Evolutionary conservation across 2,329 filamentous ascomycete genomes (phyloP).

Genomic region (Pseudofabraea citricarpa): DNA sequence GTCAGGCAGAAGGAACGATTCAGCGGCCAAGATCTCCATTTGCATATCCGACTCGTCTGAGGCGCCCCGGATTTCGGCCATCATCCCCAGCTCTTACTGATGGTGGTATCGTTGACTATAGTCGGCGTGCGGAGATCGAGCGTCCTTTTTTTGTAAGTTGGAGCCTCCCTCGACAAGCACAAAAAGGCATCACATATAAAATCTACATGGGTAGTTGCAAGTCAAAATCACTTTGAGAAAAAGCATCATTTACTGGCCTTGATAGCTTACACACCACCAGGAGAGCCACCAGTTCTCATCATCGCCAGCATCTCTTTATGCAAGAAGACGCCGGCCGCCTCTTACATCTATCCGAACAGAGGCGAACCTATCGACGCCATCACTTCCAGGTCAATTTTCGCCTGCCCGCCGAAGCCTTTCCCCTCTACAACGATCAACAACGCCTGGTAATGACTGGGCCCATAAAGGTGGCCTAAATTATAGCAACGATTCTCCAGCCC

Average conservation of each 20-base stretch:
- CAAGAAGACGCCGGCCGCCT: slow-evolving; percentile 21
- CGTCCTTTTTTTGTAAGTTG: slow-evolving; percentile 22
- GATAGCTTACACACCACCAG: slow-evolving; percentile 3
- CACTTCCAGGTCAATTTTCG: slow-evolving; percentile 20
- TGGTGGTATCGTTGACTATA: slow-evolving; percentile 27
- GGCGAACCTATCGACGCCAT: slow-evolving; percentile 23
- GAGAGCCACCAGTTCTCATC: slow-evolving; percentile 18
- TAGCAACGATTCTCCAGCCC: slow-evolving; percentile 24
- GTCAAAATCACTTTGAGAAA: too few species aligned
- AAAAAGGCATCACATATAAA: too few species aligned
- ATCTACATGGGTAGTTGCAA: too few species aligned
- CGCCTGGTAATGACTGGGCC: slow-evolving; percentile 15
- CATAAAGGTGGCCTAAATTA: slow-evolving; percentile 15
- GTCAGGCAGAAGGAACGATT: slow-evolving; percentile 36
- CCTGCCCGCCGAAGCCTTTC: slow-evolving; percentile 19
- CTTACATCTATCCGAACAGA: slow-evolving; percentile 20
- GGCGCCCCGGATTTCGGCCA: slow-evolving; percentile 41
- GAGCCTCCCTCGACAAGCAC: too few species aligned
- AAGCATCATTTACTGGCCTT: background rate
- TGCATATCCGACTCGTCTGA: slow-evolving; percentile 52
- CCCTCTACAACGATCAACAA: slow-evolving; percentile 17
- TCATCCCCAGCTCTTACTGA: slow-evolving; percentile 28
- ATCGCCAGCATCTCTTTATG: slow-evolving; percentile 25
- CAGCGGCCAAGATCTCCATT: slow-evolving; percentile 55
- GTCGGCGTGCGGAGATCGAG: slow-evolving; percentile 27